These are phyloP conservation scores for Mycena capillaripes DNA, from an alignment of 768 basidiomycete species.

Conservation along the genomic window DNA sequence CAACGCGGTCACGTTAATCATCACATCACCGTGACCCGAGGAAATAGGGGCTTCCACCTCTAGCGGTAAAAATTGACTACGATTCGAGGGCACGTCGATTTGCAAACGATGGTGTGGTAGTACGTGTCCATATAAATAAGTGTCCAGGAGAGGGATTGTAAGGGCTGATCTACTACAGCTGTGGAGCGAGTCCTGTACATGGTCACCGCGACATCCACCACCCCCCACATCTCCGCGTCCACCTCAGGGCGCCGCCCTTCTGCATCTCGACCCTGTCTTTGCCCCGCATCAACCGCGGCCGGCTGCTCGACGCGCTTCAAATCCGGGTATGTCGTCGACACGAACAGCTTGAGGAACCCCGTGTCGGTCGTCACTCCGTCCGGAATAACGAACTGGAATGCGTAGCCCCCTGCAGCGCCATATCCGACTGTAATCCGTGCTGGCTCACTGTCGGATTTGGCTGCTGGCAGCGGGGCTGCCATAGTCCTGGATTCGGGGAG, in stretches of 20 bases:
- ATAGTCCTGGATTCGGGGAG: conserved; percentile 15
- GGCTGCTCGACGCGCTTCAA: conserved; percentile 58
- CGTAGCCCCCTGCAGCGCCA: conserved; percentile 28
- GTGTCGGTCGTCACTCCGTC: conserved; percentile 49
- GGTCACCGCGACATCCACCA: conserved; percentile 18
- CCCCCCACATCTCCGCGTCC: conserved; percentile 23
- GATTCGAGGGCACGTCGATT: no score
- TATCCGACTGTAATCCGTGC: conserved; percentile 28
- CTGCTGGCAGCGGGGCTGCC: conserved; percentile 10
- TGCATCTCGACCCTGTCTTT: not conserved
- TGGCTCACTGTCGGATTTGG: conserved; percentile 3
- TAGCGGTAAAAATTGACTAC: no score
- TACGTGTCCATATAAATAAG: not conserved
- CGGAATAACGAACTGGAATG: conserved; percentile 46
- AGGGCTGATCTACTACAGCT: not conserved
- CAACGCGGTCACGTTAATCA: no score
- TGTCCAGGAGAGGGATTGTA: no score
- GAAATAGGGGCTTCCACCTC: no score
- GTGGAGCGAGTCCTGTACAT: conserved; percentile 8
- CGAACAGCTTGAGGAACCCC: conserved; percentile 63
- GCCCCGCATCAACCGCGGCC: conserved; percentile 11
- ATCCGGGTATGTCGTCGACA: conserved; percentile 59
- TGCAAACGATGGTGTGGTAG: no score
- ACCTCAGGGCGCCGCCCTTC: not conserved
- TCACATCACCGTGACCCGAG: no score